Percentiles rank a stretch among this genome's conserved stretches.
These are phyloP conservation scores for Kodamaea derodonti DNA, from an alignment of 1,139 yeast genomes.

Conservation along the genomic window DNA sequence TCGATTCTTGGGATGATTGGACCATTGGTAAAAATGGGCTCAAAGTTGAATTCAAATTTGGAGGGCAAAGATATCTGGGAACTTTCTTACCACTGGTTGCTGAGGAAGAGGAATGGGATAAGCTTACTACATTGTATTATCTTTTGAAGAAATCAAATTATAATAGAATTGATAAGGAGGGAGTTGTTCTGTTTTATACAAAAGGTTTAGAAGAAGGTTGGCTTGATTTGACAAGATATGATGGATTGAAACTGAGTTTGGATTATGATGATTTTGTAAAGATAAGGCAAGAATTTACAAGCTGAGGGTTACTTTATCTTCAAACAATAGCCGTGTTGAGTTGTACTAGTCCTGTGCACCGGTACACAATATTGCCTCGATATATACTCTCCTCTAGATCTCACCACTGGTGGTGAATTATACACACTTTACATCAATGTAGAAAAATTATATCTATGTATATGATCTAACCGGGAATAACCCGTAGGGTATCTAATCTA, in stretches of 20 bases:
- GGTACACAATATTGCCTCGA: too few relatives aligned
- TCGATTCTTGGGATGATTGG: constrained; percentile 64
- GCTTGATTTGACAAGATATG: constrained; percentile 34
- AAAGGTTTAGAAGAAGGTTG: constrained; percentile 33
- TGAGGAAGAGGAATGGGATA: constrained; percentile 81
- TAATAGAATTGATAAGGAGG: constrained; percentile 14
- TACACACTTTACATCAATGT: too few relatives aligned
- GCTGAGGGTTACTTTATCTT: too few relatives aligned
- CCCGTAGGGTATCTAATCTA: too few relatives aligned
- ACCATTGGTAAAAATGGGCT: constrained; percentile 79
- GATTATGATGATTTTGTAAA: constrained; percentile 24
- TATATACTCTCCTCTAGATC: too few relatives aligned
- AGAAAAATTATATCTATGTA: too few relatives aligned
- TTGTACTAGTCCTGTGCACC: too few relatives aligned
- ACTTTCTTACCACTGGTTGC: constrained; percentile 93
- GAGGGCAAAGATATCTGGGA: constrained; percentile 48
- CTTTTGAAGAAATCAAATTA: constrained; percentile 69
- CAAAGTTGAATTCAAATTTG: constrained; percentile 45
- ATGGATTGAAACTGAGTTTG: constrained; percentile 32
- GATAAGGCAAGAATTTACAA: constrained; percentile 5
- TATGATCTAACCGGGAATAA: too few relatives aligned
- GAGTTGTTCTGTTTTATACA: constrained; percentile 23
- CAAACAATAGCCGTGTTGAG: too few relatives aligned
- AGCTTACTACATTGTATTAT: constrained; percentile 64
- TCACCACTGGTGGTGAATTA: too few relatives aligned